Evolutionary conservation across 192 early-diverging fungal species (phyloP), one percentile per base, ranked within the genome.

Genomic region (Phycomyces blakesleeanus): DNA sequence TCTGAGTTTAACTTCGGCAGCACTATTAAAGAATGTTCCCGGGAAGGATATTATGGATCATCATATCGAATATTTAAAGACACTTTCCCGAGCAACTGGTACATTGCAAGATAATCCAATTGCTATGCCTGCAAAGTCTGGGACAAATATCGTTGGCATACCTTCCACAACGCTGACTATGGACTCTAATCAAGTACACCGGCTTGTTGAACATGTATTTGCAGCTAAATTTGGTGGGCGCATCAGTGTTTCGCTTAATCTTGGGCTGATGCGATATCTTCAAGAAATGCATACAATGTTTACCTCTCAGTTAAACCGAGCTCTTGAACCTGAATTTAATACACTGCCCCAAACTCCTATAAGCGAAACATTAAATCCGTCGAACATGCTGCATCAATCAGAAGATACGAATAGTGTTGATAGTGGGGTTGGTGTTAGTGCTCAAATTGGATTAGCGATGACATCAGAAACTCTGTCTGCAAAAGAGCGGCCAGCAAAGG

Each of bases 171-270:
- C 61, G n/a, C 58, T 79, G 27, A 70, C 54, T 0, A 81, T 81
- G 79, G 29, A 63, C 1, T 75, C 79, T 4, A 51, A 50, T 24
- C 71, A 73, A 18, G 10, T 59, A 1, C 41, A 49, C 18, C 55
- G 61, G 15, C 24, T 53, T 16, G 42, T 67, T 10, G 50, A 72
- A n/a, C 72, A 81, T 55, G 56, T 55, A 21, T 81, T 81, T 59
- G 12, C 49, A 7, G 63, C 64, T 10, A 59, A 67, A 21, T 81
- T 81, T 51, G 68, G 66, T 3, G 79, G 75, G 37, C 62, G 73
- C 25, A 68, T 81, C 21, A 61, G 77, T 42, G 67, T 81, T 8
- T 73, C 79, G 2, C 65, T 81, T 3, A 81, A 81, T 64, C 59
- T 81, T 60, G 72, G 74, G 9, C 65, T 74, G 26, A 76, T 76